Conservation (phyloP, 202 grass and related monocot genomes). For the Bolboschoenoplectus hybrid region DNA sequence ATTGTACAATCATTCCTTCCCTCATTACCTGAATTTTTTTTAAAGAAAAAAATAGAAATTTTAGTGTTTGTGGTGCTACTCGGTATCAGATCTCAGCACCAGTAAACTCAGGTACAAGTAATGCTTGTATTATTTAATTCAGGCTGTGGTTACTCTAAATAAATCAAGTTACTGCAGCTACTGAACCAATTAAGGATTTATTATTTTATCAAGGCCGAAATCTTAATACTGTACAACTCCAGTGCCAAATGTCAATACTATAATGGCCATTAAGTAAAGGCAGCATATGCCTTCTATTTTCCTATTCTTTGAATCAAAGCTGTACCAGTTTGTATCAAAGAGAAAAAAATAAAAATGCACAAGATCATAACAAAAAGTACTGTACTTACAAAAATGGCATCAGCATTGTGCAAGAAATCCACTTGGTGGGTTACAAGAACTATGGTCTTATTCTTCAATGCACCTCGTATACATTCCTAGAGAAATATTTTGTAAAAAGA, state of each 20-base stretch:
- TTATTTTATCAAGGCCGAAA: neutral
- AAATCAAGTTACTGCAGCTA: slow-evolving; percentile 15
- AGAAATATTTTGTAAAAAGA: slow-evolving; percentile 25
- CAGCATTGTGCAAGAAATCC: slow-evolving; percentile 96
- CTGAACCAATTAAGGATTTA: neutral
- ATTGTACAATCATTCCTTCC: slow-evolving; percentile 74
- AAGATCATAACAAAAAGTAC: slow-evolving; percentile 1
- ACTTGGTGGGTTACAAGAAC: slow-evolving; percentile 96
- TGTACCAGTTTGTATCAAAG: neutral
- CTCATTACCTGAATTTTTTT: slow-evolving; percentile 64
- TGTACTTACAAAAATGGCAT: slow-evolving; percentile 76
- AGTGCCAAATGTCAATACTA: neutral
- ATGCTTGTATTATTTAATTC: neutral
- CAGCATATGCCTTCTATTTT: slow-evolving; percentile 16
- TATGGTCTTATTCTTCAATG: slow-evolving; percentile 82
- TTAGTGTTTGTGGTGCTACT: slow-evolving; percentile 8
- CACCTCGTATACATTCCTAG: slow-evolving; percentile 85
- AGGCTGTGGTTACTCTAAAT: neutral
- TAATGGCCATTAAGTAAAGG: slow-evolving; percentile 16
- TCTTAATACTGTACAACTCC: neutral
- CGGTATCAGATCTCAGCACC: neutral
- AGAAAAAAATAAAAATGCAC: neutral
- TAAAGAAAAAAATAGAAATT: neutral
- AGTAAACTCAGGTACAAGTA: neutral
- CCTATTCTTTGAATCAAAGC: neutral